Evolutionary conservation across 176 grass and related monocot species (phyloP), one percentile per base, ranked within the genome.

Genomic region (Poa pratensis): DNA sequence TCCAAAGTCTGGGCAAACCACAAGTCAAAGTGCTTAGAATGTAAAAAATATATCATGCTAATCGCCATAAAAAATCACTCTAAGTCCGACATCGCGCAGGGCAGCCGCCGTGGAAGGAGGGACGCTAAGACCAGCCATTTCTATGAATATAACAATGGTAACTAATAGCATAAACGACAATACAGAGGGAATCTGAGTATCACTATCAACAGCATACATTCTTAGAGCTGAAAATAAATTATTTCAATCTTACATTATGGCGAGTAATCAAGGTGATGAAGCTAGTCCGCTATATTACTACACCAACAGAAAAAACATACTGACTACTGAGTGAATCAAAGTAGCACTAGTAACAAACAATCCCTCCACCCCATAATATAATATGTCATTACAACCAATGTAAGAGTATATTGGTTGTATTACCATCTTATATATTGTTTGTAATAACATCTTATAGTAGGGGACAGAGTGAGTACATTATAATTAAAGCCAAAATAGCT

Each of bases 161-260:
- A 69, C 19, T 69, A 40, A 69, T 11, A 81, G 22, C 7, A 64
- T 5, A 83, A 70, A 78, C 3, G 9, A 32, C 14, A 86, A 58
- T 22, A 52, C 8, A 11, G 20, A 24, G 3, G 15, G 54, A 28
- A 22, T 65, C 9, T 6, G 75, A 5, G 48, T 37, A 75, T 34
- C 16, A 63, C 59, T 45, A 82, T 9, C 57, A 83, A 61, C 8
- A 14, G 18, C 42, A 28, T 19, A 49, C n/a, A 83, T 69, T 61
- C 35, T 62, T 39, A 49, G 58, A 82, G 24, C 72, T 49, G 26
- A 24, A 69, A 61, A 18, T 27, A 59, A 43, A 81, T 10, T 32
- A 43, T 61, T 80, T 82, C 22, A 18, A 73, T 73, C 39, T 61
- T 61, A 73, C 45, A 83, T 61, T 48, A 73, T 61, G 53, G 39